Conservation (phyloP, 768 basidiomycete species). For the Trametes cingulata region DNA sequence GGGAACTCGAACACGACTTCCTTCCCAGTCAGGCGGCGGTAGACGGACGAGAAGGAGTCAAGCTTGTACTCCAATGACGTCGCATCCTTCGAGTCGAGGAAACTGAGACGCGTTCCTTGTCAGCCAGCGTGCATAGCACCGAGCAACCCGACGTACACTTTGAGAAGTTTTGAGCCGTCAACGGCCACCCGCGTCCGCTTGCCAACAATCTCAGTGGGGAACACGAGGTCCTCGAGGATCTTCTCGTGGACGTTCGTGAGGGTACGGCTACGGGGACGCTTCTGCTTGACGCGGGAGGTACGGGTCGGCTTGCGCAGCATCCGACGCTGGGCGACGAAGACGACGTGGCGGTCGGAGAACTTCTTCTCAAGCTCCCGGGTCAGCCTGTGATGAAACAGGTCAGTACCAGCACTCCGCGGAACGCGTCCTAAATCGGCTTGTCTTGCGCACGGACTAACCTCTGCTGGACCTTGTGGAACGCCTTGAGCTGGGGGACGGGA, state of each 20-base stretch:
- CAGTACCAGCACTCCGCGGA: neutral
- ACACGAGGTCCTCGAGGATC: constrained; percentile 98
- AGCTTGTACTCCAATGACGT: constrained; percentile 99
- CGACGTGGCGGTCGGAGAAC: constrained; percentile 98
- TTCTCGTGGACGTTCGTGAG: constrained; percentile 97
- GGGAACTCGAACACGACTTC: constrained; percentile 96
- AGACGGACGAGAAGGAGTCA: constrained; percentile 97
- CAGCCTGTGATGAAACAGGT: constrained; percentile 55
- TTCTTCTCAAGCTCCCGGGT: constrained; percentile 99
- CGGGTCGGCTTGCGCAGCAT: constrained; percentile 98
- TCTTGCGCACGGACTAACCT: constrained; percentile 53
- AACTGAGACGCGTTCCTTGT: constrained; percentile 46
- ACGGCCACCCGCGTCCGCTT: constrained; percentile 94
- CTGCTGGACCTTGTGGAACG: constrained; percentile 97
- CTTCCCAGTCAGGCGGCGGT: constrained; percentile 94
- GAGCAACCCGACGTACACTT: constrained; percentile 74
- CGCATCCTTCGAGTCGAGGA: constrained; percentile 97
- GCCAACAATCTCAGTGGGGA: constrained; percentile 98
- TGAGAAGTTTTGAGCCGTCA: constrained; percentile 93
- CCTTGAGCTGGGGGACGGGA: constrained; percentile 95
- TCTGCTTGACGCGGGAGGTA: constrained; percentile 89
- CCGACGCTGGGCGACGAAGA: constrained; percentile 97
- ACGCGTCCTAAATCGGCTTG: neutral
- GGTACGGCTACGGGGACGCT: constrained; percentile 95
- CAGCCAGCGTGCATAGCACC: constrained; percentile 12